Evolutionary conservation across 129 eudicot species (phyloP), one percentile per base, ranked within the genome.

Genomic region (Centella asiatica): DNA sequence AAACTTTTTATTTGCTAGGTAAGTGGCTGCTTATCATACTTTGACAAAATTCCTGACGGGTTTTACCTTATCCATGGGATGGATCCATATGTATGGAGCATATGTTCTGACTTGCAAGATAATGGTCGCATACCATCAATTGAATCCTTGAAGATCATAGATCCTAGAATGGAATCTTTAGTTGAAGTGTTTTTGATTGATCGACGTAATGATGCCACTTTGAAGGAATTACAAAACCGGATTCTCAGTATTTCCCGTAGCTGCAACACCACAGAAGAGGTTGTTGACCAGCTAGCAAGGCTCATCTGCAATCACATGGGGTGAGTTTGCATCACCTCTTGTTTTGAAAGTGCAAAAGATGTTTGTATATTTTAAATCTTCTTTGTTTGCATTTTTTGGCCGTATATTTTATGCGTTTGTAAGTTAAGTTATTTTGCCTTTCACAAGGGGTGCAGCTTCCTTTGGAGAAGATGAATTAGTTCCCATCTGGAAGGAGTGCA

Each of bases 1-100:
- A n/a, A n/a, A n/a, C n/a, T n/a, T n/a, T n/a, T 27, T 62, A 52
- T 66, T 48, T 59, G 85, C 20, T 20, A 92, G 98, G 95, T 79
- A 75, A 87, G 76, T 84, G 96, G 98, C 47, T 87, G 95, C 62
- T 74, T 92, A 36, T 87, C 98, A 42, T 92, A 92, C 74, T 78
- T 63, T 67, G 96, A 87, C 75, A 87, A 78, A 67, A 37, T 92
- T 34, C 98, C 88, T 0, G 90, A 92, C 72, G 98, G 95, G 24
- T 92, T 92, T 68, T 87, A 84, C 81, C 76, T 74, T 59, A 87
- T 92, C 53, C 77, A 76, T 66, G 98, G 98, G 69, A 87, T 92
- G 81, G 88, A 92, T 82, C 95, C 98, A 26, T 92, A 87, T 50
- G 77, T 92, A 51, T 92, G 98, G 98, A 72, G 82, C 11, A 77